Evolutionary conservation across 352 stramenopile species (phyloP).

Genomic region (Phytophthora citrophthora): DNA sequence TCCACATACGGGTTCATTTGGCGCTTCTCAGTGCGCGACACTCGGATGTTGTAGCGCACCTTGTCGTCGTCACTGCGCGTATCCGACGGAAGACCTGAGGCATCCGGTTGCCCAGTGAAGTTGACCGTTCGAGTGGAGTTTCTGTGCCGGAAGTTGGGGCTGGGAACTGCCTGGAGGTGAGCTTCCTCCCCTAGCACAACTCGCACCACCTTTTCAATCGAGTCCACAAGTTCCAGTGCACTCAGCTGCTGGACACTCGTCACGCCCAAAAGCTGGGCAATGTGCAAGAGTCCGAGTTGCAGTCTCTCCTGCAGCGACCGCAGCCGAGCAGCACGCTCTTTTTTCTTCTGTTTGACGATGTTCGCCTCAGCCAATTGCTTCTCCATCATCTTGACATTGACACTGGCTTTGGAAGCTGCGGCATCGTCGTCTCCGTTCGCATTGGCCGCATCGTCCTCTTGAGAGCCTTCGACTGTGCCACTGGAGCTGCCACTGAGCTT

Average conservation of each 20-base stretch:
- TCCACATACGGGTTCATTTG: conserved; percentile 76
- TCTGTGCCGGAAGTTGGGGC: conserved; percentile 66
- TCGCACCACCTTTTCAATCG: conserved; percentile 81
- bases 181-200: conserved; percentile 78
- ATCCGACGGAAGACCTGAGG: conserved; percentile 37
- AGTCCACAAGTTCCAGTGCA: conserved; percentile 67
- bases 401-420: conserved; percentile 34
- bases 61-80: conserved; percentile 67
- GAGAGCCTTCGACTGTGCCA: conserved; percentile 27
- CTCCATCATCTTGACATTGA: conserved; percentile 75
- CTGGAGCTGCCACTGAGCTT: conserved; percentile 66
- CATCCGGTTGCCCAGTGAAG: conserved; percentile 28
- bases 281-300: conserved; percentile 75
- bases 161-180: conserved; percentile 55
- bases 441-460: conserved; percentile 8
- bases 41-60: conserved; percentile 77
- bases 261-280: conserved; percentile 80
- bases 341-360: conserved; percentile 68
- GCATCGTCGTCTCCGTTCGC: conserved; percentile 19
- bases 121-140: conserved; percentile 68
- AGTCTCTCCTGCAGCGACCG: conserved; percentile 75
- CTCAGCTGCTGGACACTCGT: conserved; percentile 48
- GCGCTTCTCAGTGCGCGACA: conserved; percentile 52
- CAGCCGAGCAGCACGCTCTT: conserved; percentile 62
- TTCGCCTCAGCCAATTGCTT: conserved; percentile 63